A percentile compares a stretch with the other conserved stretches of the same genome.
phyloP scores from a whole-genome alignment of 2,329 filamentous ascomycete species.

The Trichoderma atroviride region DNA sequence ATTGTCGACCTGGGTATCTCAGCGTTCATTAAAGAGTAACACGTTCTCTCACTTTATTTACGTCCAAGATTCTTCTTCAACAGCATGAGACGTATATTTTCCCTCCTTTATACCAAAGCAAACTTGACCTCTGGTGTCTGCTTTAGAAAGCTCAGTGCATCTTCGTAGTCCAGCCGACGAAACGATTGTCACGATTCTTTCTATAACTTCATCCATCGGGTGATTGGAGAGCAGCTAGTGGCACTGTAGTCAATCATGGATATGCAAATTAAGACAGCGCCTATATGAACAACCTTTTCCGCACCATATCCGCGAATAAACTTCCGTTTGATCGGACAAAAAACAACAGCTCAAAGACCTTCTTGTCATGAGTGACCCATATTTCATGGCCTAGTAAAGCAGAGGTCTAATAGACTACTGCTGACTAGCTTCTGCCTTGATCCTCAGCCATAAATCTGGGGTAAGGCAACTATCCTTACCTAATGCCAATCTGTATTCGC shows the following conservation, averaged over 20 bases:
- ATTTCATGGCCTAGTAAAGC: neutral
- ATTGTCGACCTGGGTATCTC: neutral
- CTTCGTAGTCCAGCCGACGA: neutral
- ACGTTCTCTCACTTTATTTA: neutral
- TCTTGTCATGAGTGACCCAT: neutral
- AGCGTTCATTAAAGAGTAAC: neutral
- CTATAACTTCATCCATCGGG: neutral
- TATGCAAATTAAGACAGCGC: neutral
- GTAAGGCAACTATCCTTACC: neutral
- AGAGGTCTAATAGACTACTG: neutral
- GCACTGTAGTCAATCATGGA: too few species aligned
- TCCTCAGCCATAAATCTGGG: neutral
- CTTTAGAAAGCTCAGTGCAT: neutral
- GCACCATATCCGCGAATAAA: neutral
- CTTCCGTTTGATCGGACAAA: neutral
- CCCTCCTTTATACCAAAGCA: neutral
- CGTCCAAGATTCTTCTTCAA: neutral
- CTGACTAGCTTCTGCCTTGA: neutral
- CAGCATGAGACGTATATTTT: neutral
- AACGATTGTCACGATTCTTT: neutral
- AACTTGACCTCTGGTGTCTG: too few species aligned
- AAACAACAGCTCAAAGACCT: neutral
- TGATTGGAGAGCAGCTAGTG: neutral
- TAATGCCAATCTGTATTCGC: neutral
- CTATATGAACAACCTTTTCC: constrained; percentile 7